A percentile compares a stretch with the other conserved stretches of the same genome.
phyloP scores from a whole-genome alignment of 2,329 filamentous ascomycete genomes.

The Calcarisporium arbuscula region DNA sequence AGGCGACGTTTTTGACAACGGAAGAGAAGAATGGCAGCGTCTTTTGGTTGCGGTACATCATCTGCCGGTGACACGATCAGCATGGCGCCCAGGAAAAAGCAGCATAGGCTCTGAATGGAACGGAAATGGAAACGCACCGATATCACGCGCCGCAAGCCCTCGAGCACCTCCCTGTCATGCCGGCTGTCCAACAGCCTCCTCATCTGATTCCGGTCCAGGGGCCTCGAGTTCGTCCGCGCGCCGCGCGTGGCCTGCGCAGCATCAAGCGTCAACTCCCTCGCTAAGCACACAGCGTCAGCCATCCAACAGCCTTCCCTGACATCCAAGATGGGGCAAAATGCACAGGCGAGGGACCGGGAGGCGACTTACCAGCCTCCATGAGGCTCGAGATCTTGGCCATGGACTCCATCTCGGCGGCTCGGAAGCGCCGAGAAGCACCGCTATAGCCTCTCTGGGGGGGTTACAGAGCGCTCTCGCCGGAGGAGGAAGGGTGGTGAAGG shows the following conservation, averaged over 20 bases:
- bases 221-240: slow-evolving; percentile 54
- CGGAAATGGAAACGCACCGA: too few relatives aligned
- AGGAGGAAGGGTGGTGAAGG: too few relatives aligned
- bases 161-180: slow-evolving; percentile 85
- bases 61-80: slow-evolving; percentile 42
- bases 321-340: slow-evolving; percentile 9
- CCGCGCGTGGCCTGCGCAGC: slow-evolving; percentile 82
- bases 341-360: slow-evolving; percentile 6
- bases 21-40: slow-evolving; percentile 94
- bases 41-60: slow-evolving; percentile 89
- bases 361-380: slow-evolving; percentile 77
- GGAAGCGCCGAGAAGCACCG: too few relatives aligned
- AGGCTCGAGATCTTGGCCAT: slow-evolving; percentile 89
- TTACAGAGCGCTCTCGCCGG: too few relatives aligned
- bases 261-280: slow-evolving; percentile 94
- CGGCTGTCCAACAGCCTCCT: slow-evolving; percentile 93
- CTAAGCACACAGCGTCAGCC: slow-evolving; percentile 38
- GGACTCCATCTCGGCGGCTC: slow-evolving; percentile 69
- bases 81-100: neutral
- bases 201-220: slow-evolving; percentile 73
- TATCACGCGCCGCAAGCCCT: slow-evolving; percentile 83
- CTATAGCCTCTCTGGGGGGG: too few relatives aligned
- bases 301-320: slow-evolving; percentile 5
- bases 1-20: slow-evolving; percentile 96
- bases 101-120: neutral